Conservation (phyloP, 768 basidiomycete genomes). For the Pisolithus sp. region DNA sequence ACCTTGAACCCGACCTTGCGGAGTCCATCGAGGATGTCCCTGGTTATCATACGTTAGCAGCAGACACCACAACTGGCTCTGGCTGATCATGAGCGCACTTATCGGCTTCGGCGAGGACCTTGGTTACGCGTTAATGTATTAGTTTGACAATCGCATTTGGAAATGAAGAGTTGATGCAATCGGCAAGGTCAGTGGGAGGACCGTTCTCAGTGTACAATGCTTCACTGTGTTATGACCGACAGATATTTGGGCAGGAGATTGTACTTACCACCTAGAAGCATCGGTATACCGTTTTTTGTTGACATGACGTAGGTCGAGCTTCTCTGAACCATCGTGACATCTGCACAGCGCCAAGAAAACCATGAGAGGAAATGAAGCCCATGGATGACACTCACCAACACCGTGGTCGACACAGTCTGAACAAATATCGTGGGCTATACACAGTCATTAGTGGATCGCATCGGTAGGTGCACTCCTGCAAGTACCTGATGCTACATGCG, state of each 20-base stretch:
- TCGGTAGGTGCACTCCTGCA: constrained; percentile 16
- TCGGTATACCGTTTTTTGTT: constrained; percentile 33
- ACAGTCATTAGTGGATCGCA: background rate
- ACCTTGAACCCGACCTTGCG: constrained; percentile 51
- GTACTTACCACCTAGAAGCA: constrained; percentile 11
- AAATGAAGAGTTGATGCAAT: constrained; percentile 46
- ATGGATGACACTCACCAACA: constrained; percentile 30
- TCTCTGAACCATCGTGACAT: constrained; percentile 46
- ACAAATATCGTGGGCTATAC: constrained; percentile 43
- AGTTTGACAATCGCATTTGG: constrained; percentile 28
- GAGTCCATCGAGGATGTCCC: constrained; percentile 52
- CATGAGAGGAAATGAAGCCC: background rate
- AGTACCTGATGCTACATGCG: constrained; percentile 54
- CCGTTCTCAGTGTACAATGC: constrained; percentile 40
- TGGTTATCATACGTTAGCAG: constrained; percentile 8
- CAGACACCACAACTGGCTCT: background rate
- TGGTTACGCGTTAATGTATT: constrained; percentile 31
- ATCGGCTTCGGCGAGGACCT: constrained; percentile 48
- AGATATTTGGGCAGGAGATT: constrained; percentile 12
- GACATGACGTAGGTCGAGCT: constrained; percentile 51
- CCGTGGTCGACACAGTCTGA: constrained; percentile 40
- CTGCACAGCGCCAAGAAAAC: constrained; percentile 14
- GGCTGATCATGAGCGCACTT: constrained; percentile 30
- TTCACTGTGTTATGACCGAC: constrained; percentile 4
- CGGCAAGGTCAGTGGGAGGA: constrained; percentile 46